Conservation (phyloP, 2,329 filamentous ascomycete genomes). For the Lasiodiplodia citricola region DNA sequence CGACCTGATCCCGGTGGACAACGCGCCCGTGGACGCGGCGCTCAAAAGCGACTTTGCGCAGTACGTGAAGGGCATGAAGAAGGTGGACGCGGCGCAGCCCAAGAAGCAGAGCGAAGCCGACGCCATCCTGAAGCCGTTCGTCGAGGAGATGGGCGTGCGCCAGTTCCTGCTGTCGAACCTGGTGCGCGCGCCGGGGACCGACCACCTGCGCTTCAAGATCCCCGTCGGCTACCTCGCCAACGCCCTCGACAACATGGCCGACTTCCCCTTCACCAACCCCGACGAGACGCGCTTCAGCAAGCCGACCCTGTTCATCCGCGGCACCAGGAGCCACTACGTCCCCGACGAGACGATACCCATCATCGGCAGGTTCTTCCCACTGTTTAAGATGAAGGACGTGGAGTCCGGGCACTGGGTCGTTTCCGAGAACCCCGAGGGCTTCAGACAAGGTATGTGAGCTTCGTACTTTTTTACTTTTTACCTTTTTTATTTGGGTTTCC, state of each 20-base stretch:
- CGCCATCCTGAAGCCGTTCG: conserved; percentile 67
- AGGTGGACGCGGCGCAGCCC: conserved; percentile 72
- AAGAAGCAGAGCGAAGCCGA: conserved; percentile 79
- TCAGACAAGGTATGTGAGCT: conserved; percentile 43
- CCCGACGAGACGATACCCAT: conserved; percentile 80
- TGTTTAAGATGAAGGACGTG: conserved; percentile 74
- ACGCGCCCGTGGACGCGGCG: conserved; percentile 82
- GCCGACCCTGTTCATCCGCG: conserved; percentile 79
- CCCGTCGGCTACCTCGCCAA: conserved; percentile 74
- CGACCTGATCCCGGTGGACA: conserved; percentile 84
- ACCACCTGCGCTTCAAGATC: conserved; percentile 74
- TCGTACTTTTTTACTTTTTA: neutral
- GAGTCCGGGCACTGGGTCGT: conserved; percentile 88
- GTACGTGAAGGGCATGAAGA: conserved; percentile 84
- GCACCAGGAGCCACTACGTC: conserved; percentile 78
- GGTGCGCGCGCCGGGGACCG: conserved; percentile 58
- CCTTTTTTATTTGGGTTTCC: neutral
- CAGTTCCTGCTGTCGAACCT: conserved; percentile 94
- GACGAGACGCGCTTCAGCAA: conserved; percentile 72
- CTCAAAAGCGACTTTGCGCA: conserved; percentile 76
- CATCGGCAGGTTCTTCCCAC: conserved; percentile 81
- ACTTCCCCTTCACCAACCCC: conserved; percentile 85
- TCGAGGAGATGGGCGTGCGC: conserved; percentile 72
- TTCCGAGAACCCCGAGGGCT: conserved; percentile 82
- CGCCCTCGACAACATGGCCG: conserved; percentile 75